Base-by-base conservation (phyloP, 495 filamentous ascomycete genomes). In the Podospora conica region DNA sequence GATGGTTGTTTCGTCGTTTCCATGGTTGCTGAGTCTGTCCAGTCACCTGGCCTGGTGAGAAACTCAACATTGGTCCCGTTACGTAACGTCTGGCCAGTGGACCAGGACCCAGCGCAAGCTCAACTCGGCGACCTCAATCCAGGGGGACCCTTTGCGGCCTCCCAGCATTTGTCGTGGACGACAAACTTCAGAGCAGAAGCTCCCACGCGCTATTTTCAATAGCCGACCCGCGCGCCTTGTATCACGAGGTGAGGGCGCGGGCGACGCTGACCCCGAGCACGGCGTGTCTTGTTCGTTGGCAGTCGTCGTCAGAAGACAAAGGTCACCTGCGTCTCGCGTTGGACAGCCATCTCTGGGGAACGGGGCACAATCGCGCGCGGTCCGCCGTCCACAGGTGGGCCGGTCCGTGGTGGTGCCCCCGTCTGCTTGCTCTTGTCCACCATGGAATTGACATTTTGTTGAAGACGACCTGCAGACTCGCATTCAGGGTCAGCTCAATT, bases 41-140 rank as follows among this genome's bases (percentile, higher is more conserved):
- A 63, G 61, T 63, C 61, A 63, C 61, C 18, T 55, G 12, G 48
- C 48, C 61, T 27, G 24, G 24, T 23, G 21, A 21, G 22, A 24
- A 18, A 2, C 24, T 63, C 54, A 8, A 23, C 28, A 22, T 24
- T 40, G 61, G 53, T 24, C 21, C 31, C 61, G 25, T 63, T 63
- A 63, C 61, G 61, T 63, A 63, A 63, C 48, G 15, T 40, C 2
- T 55, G 33, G 61, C 61, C 61, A 53, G 29, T 54, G 40, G 23
- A 48, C 40, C 40, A n/a, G 40, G 40, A 48, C 5, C 40, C 40
- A n/a, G 18, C 40, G 40, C 40, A 48, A 11, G n/a, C n/a, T n/a
- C n/a, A n/a, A n/a, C n/a, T n/a, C n/a, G n/a, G n/a, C n/a, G n/a
- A n/a, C n/a, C 40, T 48, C 40, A 8, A n/a, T 6, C 15, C 18